These are phyloP conservation scores for Rubroshorea leprosula DNA, from an alignment of 345 rosid genomes.

Conservation along the genomic window DNA sequence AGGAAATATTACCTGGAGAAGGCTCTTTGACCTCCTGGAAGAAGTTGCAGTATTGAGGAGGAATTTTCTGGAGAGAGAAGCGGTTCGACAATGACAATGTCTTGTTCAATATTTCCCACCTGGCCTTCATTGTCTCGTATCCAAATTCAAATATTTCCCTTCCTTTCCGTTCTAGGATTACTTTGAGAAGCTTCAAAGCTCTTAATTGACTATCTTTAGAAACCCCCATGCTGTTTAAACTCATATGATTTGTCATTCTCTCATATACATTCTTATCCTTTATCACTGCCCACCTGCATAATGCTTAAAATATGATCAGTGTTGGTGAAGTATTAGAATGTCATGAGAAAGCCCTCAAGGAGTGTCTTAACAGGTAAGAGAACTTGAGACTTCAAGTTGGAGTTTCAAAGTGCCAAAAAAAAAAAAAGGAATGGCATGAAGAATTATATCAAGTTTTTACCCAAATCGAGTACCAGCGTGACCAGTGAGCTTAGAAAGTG, in stretches of 20 bases:
- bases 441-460: too few species aligned
- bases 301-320: neutral
- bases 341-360: too few species aligned
- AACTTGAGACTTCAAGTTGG: too few species aligned
- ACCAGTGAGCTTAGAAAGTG: constrained; percentile 69
- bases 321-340: too few species aligned
- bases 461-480: constrained; percentile 73
- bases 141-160: constrained; percentile 39
- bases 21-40: constrained; percentile 25
- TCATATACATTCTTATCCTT: constrained; percentile 48
- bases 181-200: constrained; percentile 43
- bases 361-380: too few species aligned
- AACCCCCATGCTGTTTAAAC: constrained; percentile 39
- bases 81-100: constrained; percentile 35
- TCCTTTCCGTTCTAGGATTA: constrained; percentile 23
- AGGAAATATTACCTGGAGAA: constrained; percentile 31
- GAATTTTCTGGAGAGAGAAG: constrained; percentile 39
- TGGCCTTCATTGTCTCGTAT: constrained; percentile 32
- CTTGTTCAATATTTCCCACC: constrained; percentile 34
- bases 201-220: constrained; percentile 50
- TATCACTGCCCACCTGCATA: constrained; percentile 48
- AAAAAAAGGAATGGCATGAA: neutral
- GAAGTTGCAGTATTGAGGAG: constrained; percentile 38
- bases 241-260: constrained; percentile 17
- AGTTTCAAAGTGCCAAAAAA: too few species aligned